Conservation (phyloP, 768 basidiomycete genomes). For the Leccinum sublutescens region DNA sequence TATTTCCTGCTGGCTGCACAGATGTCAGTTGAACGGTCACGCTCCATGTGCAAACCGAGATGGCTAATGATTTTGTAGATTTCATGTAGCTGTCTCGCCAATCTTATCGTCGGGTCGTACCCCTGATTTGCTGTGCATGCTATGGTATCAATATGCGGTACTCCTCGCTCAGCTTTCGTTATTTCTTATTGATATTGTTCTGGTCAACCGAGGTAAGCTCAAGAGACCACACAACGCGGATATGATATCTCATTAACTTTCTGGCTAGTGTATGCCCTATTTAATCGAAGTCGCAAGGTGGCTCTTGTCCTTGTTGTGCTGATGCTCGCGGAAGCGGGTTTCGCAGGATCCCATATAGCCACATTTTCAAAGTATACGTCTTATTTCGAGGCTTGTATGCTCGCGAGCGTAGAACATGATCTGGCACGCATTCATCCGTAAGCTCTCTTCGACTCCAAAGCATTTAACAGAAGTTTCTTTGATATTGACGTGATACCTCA, state of each 20-base stretch:
- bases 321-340: conserved; percentile 20
- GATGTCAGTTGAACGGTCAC: conserved; percentile 7
- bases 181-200: conserved; percentile 20
- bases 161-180: conserved; percentile 7
- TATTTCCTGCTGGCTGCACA: conserved; percentile 15
- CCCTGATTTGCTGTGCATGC: conserved; percentile 10
- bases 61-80: conserved; percentile 3
- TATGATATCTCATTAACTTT: not conserved
- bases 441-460: conserved; percentile 17
- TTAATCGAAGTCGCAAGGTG: conserved; percentile 35
- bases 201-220: conserved; percentile 27
- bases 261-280: conserved; percentile 25
- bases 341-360: conserved; percentile 20
- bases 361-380: not conserved
- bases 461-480: not conserved
- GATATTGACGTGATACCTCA: conserved; percentile 1
- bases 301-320: conserved; percentile 14
- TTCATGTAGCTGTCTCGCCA: conserved; percentile 7
- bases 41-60: not conserved
- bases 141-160: conserved; percentile 12
- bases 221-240: not conserved
- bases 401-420: conserved; percentile 14
- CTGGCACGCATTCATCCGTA: not conserved
- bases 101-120: conserved; percentile 8
- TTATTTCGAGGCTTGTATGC: conserved; percentile 22